Percentiles rank a stretch among this genome's conserved stretches.
phyloP scores from a whole-genome alignment of 495 filamentous ascomycete species.

The Aspergillus baeticus region DNA sequence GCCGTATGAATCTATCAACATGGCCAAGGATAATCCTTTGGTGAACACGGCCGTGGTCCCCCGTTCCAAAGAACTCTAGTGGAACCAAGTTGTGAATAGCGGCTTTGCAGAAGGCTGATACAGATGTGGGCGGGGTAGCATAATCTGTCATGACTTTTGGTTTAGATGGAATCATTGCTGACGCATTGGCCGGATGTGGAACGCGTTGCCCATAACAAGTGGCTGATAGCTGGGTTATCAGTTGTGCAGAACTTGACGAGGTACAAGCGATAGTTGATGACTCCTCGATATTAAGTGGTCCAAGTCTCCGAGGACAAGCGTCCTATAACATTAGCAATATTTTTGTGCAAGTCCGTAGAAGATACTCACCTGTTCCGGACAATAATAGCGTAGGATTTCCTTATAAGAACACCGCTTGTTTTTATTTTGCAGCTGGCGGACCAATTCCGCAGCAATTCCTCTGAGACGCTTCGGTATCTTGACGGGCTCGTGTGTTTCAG shows the following conservation, averaged over 20 bases:
- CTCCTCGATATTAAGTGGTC: slow-evolving; percentile 16
- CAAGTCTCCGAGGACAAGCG: slow-evolving; percentile 31
- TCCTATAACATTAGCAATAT: slow-evolving; percentile 22
- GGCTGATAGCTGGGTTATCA: slow-evolving; percentile 32
- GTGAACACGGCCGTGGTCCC: slow-evolving; percentile 54
- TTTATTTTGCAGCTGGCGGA: slow-evolving; percentile 64
- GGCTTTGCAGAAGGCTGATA: slow-evolving; percentile 88
- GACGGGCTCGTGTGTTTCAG: slow-evolving; percentile 15
- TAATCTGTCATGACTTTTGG: slow-evolving; percentile 58
- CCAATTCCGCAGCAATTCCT: slow-evolving; percentile 56
- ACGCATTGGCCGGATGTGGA: neutral
- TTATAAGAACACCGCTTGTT: slow-evolving; percentile 76
- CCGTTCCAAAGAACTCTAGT: slow-evolving; percentile 68
- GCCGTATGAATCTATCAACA: slow-evolving; percentile 71
- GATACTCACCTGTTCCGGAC: slow-evolving; percentile 54
- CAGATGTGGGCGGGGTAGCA: slow-evolving; percentile 64
- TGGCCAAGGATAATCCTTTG: slow-evolving; percentile 56
- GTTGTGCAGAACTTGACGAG: slow-evolving; percentile 21
- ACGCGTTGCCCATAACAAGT: neutral
- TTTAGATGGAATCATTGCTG: neutral
- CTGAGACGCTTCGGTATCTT: slow-evolving; percentile 77
- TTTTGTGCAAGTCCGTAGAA: neutral
- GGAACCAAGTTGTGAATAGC: slow-evolving; percentile 76
- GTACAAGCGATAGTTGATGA: neutral
- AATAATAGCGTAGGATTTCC: slow-evolving; percentile 76